Percentiles rank a stretch among this genome's conserved stretches.
Conservation (phyloP, 2,329 filamentous ascomycete species). For the Macrophomina tecta region DNA sequence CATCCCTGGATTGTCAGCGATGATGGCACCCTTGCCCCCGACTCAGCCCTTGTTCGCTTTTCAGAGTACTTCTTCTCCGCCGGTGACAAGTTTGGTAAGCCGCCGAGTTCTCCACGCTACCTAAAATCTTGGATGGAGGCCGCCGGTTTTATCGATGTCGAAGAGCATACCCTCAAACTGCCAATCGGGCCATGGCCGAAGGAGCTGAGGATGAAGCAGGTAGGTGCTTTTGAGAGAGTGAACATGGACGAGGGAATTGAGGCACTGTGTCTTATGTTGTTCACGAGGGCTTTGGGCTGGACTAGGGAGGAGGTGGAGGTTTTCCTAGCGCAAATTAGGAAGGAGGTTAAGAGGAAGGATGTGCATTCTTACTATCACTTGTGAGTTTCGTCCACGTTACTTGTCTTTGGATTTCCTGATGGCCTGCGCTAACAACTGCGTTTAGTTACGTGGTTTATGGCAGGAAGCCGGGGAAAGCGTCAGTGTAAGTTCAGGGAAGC, state of each 20-base stretch:
- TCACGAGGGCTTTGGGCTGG: conserved; percentile 51
- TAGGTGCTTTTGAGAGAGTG: conserved; percentile 39
- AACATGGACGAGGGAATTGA: conserved; percentile 51
- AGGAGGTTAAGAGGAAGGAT: conserved; percentile 33
- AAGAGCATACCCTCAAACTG: conserved; percentile 34
- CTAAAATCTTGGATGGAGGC: conserved; percentile 48
- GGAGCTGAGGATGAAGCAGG: conserved; percentile 30
- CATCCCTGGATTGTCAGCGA: conserved; percentile 18
- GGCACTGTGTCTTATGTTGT: conserved; percentile 49
- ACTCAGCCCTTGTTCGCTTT: background rate
- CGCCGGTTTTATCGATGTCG: conserved; percentile 52
- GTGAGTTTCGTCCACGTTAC: background rate
- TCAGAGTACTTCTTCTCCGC: background rate
- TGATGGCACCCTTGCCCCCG: conserved; percentile 28
- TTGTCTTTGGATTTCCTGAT: background rate
- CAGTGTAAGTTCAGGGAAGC: background rate
- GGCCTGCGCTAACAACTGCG: background rate
- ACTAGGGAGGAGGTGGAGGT: conserved; percentile 50
- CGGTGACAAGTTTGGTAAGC: conserved; percentile 28
- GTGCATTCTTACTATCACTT: conserved; percentile 2
- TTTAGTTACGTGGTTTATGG: conserved; percentile 2
- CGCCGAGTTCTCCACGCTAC: conserved; percentile 33
- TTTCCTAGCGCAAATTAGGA: conserved; percentile 37
- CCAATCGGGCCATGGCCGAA: conserved; percentile 34
- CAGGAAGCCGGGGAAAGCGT: background rate